A percentile compares a stretch with the other conserved stretches of the same genome.
phyloP scores from a whole-genome alignment of 2,329 filamentous ascomycete genomes.

The Botryosphaeria agaves region DNA sequence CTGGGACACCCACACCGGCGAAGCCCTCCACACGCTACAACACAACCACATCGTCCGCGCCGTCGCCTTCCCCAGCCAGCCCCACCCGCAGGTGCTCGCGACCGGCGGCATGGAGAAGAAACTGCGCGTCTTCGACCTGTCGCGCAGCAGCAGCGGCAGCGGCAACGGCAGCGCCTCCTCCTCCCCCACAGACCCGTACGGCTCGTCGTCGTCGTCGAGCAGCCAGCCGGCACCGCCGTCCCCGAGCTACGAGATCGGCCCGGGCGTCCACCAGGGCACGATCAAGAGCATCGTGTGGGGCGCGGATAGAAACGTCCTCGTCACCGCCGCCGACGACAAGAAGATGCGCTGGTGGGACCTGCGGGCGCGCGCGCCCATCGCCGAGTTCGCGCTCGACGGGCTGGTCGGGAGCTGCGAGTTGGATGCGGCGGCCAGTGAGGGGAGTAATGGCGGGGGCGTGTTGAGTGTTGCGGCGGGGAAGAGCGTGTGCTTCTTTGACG shows the following conservation, averaged over 20 bases:
- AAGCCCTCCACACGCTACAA: constrained; percentile 69
- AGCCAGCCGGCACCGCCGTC: constrained; percentile 30
- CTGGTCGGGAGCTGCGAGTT: constrained; percentile 87
- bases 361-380: constrained; percentile 54
- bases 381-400: constrained; percentile 63
- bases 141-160: constrained; percentile 34
- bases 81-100: constrained; percentile 62
- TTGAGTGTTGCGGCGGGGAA: constrained; percentile 90
- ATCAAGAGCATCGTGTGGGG: constrained; percentile 98
- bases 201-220: background rate
- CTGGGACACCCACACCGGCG: constrained; percentile 92
- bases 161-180: constrained; percentile 19
- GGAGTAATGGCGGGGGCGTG: constrained; percentile 54
- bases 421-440: constrained; percentile 46
- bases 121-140: constrained; percentile 80
- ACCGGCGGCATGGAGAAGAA: constrained; percentile 96
- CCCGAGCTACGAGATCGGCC: constrained; percentile 71
- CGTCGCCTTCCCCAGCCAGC: constrained; percentile 63
- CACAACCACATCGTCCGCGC: constrained; percentile 93
- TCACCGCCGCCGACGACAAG: constrained; percentile 82
- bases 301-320: constrained; percentile 67
- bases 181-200: constrained; percentile 17
- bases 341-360: constrained; percentile 91
- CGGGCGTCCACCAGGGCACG: constrained; percentile 63
- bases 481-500: constrained; percentile 82